Evolutionary conservation across 2,329 filamentous ascomycete genomes (phyloP), one percentile per base, ranked within the genome.

Genomic region (Pseudopyricularia cyperi): DNA sequence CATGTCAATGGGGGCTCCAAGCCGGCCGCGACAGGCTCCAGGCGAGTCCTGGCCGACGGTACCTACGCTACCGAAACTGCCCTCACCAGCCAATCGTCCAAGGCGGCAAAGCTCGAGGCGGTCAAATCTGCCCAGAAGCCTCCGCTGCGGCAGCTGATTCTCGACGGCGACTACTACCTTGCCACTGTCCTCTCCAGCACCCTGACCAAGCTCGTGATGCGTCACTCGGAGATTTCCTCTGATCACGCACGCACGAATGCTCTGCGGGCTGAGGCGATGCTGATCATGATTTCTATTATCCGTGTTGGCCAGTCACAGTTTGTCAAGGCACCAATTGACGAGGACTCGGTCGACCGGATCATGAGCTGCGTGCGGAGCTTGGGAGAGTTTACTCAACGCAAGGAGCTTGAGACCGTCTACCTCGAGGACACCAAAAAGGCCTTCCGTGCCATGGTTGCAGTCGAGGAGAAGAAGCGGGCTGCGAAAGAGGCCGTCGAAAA

Each of bases 251-350:
- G 93, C 37, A 97, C 91, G 30, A 98, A 98, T 61, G 90, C 91
- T 30, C 78, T 98, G 26, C 85, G 89, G 49, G 93, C 93, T 3
- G 93, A 98, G 68, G 93, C 93, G 46, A 98, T 98, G 93, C 78
- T 98, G 51, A 97, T 98, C 65, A 95, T 97, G 90, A 95, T 98
- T 60, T 97, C 93, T 5, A 94, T 98, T 59, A 89, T 98, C 58
- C 89, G 93, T 49, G 93, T 96, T 55, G 93, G 93, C 39, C 93
- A 98, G 69, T 97, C 91, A n/a, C 89, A 95, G 57, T 98, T 98
- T 60, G 93, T 95, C 63, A 97, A 97, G 73, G 86, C 89, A 1
- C 87, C 89, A 2, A 97, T 98, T 57, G 93, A 98, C 56, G 93
- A 98, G 66, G 93, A 98, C 66, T 96, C 93, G 0, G 80, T 97